Conservation (phyloP, 805 yeast species). For the Spathaspora sp. region DNA sequence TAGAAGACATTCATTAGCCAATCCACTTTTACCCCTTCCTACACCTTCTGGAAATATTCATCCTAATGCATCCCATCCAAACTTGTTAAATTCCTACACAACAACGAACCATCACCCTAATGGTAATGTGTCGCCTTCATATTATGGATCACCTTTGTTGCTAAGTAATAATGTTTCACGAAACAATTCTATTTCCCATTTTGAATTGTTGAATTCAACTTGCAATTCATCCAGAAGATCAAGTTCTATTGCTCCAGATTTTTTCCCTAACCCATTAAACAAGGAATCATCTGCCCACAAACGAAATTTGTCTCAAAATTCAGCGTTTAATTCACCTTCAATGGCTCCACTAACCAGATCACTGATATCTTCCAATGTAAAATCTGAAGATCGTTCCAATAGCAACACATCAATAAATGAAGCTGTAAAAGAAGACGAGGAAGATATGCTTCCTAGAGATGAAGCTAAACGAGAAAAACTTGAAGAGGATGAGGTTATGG, state of each 20-base stretch:
- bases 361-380: slow-evolving; percentile 15
- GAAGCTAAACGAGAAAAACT: slow-evolving; percentile 7
- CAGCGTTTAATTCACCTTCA: slow-evolving; percentile 24
- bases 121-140: slow-evolving; percentile 20
- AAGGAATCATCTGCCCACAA: slow-evolving; percentile 20
- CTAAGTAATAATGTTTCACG: slow-evolving; percentile 25
- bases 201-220: slow-evolving; percentile 19
- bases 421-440: slow-evolving; percentile 2
- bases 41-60: slow-evolving; percentile 6
- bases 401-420: slow-evolving; percentile 5
- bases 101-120: slow-evolving; percentile 4
- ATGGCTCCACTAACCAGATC: slow-evolving; percentile 21
- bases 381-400: not conserved
- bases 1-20: slow-evolving; percentile 26
- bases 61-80: slow-evolving; percentile 16
- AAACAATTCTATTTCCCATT: slow-evolving; percentile 37
- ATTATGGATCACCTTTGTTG: slow-evolving; percentile 27
- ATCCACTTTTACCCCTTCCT: slow-evolving; percentile 11
- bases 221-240: slow-evolving; percentile 30
- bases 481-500: slow-evolving; percentile 8
- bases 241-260: slow-evolving; percentile 41
- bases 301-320: slow-evolving; percentile 26
- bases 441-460: not conserved
- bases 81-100: slow-evolving; percentile 13
- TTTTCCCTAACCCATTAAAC: slow-evolving; percentile 36